These are phyloP conservation scores for Globisporangium cylindrosporum DNA, from an alignment of 352 stramenopile species.

Conservation along the genomic window DNA sequence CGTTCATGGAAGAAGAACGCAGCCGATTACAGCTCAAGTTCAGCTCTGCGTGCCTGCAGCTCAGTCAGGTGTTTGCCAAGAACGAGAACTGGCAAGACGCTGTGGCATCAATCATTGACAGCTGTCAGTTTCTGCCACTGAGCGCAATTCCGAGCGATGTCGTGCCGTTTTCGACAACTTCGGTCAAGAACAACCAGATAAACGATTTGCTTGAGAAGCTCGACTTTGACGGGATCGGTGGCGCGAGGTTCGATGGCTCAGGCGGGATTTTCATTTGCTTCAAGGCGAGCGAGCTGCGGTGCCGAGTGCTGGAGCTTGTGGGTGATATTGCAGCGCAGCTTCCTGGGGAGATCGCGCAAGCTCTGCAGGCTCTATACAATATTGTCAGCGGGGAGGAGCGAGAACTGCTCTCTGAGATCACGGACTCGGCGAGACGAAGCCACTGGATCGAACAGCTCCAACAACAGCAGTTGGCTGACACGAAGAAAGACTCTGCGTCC, in stretches of 20 bases:
- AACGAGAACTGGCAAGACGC: constrained; percentile 37
- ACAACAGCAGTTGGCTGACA: not conserved
- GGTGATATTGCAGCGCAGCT: constrained; percentile 68
- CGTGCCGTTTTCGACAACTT: constrained; percentile 21
- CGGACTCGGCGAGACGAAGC: not conserved
- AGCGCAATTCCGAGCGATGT: constrained; percentile 33
- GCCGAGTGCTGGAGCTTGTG: constrained; percentile 57
- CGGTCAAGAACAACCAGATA: constrained; percentile 24
- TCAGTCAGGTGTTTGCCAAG: constrained; percentile 39
- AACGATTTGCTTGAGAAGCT: constrained; percentile 46
- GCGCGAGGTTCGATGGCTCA: constrained; percentile 4
- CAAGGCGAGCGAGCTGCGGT: constrained; percentile 52
- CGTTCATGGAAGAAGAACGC: constrained; percentile 80
- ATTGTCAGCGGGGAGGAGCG: constrained; percentile 48
- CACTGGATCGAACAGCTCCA: constrained; percentile 7
- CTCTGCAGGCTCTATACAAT: constrained; percentile 36
- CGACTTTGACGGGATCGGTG: constrained; percentile 66
- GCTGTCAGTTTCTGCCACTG: constrained; percentile 40
- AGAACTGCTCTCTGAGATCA: constrained; percentile 18
- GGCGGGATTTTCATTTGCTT: constrained; percentile 36
- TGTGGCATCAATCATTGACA: constrained; percentile 41
- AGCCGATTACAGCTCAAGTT: constrained; percentile 71
- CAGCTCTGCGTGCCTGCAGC: constrained; percentile 65
- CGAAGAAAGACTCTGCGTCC: not conserved
- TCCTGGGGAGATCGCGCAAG: constrained; percentile 17